These are phyloP conservation scores for Pichia sp. DNA, from an alignment of 1,139 yeast species.

Conservation along the genomic window DNA sequence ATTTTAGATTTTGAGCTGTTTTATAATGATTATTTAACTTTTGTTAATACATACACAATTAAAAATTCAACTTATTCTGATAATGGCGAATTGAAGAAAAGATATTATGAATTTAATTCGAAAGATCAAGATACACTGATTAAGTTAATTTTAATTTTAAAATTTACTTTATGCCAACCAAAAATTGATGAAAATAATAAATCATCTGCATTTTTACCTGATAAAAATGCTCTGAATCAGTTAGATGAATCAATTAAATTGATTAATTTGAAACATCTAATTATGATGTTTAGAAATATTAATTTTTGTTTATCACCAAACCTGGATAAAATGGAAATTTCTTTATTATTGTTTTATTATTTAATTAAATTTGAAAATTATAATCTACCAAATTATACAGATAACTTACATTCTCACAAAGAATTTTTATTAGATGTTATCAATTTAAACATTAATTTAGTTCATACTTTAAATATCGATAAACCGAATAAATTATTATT, in stretches of 20 bases:
- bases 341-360: constrained; percentile 27
- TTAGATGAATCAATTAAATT: constrained; percentile 31
- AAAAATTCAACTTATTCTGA: constrained; percentile 42
- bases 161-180: constrained; percentile 29
- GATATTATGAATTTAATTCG: constrained; percentile 42
- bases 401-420: constrained; percentile 13
- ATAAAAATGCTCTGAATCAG: constrained; percentile 26
- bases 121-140: constrained; percentile 47
- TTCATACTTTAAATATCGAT: constrained; percentile 19
- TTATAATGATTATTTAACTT: constrained; percentile 51
- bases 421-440: constrained; percentile 23
- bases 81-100: constrained; percentile 27
- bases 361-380: constrained; percentile 28
- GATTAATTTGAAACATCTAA: constrained; percentile 26
- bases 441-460: constrained; percentile 19
- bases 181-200: constrained; percentile 15
- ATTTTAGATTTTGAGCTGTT: constrained; percentile 54
- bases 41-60: constrained; percentile 49
- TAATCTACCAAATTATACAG: constrained; percentile 17
- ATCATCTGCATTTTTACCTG: constrained; percentile 21
- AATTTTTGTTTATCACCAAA: constrained; percentile 26
- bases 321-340: constrained; percentile 29
- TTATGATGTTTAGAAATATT: constrained; percentile 25
- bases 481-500: constrained; percentile 14
- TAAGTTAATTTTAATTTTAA: constrained; percentile 33